These are phyloP conservation scores for Thalia dealbata DNA, from an alignment of 176 grass and related monocot genomes.

Conservation along the genomic window DNA sequence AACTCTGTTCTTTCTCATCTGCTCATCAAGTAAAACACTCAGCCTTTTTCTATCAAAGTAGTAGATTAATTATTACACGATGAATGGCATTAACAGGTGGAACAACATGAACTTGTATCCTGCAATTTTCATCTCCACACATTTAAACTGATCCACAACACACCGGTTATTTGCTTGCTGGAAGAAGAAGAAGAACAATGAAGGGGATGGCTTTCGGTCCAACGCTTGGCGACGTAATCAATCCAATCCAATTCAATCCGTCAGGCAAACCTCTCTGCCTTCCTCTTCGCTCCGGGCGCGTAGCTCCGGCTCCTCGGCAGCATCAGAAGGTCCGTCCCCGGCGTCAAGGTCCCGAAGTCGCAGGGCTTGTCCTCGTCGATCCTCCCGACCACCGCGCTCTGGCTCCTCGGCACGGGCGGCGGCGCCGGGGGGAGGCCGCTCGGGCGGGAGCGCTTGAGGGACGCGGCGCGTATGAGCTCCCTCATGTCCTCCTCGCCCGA, in stretches of 20 bases:
- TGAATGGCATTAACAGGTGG: background rate
- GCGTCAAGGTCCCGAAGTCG: background rate
- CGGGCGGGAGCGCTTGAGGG: background rate
- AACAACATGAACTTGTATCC: too few species aligned
- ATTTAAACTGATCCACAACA: background rate
- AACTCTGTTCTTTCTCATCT: too few species aligned
- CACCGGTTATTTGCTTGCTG: background rate
- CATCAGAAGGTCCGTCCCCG: background rate
- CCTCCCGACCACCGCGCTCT: constrained; percentile 2
- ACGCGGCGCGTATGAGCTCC: constrained; percentile 3
- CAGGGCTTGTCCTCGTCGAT: constrained; percentile 11
- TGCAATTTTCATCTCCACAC: too few species aligned
- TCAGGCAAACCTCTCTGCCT: background rate
- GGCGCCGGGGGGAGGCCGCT: background rate
- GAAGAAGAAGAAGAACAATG: background rate
- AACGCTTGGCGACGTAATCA: background rate
- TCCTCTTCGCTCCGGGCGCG: background rate
- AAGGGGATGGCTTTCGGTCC: background rate
- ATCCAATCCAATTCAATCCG: too few species aligned
- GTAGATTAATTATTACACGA: background rate
- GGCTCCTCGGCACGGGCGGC: constrained; percentile 5
- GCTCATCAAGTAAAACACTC: background rate
- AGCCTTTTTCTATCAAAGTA: background rate
- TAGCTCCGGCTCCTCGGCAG: constrained; percentile 10
- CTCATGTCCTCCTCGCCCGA: background rate